phyloP scores from a whole-genome alignment of 305 asterid species.

The Solanum hybrid region DNA sequence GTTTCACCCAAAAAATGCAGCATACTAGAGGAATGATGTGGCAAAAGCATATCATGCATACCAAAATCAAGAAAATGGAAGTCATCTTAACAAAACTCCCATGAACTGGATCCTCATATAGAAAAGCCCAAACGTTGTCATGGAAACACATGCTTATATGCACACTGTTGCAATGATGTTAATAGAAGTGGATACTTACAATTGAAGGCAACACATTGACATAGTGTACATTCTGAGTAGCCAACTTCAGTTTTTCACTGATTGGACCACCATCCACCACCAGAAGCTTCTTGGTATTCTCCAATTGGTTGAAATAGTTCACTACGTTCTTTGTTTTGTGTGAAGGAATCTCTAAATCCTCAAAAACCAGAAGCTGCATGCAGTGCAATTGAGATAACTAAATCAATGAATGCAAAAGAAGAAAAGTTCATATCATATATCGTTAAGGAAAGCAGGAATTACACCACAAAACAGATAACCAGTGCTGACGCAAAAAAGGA shows the following conservation, averaged over 20 bases:
- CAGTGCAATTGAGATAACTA: background rate
- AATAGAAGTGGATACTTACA: conserved; percentile 41
- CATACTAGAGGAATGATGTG: background rate
- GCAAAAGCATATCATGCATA: background rate
- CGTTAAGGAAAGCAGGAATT: background rate
- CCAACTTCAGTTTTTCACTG: conserved; percentile 66
- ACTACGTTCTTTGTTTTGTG: conserved; percentile 88
- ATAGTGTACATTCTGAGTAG: conserved; percentile 82
- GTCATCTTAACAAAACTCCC: background rate
- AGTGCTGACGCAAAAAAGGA: background rate
- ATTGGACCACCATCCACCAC: conserved; percentile 78
- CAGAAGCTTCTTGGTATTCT: conserved; percentile 61
- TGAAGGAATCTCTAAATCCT: conserved; percentile 68
- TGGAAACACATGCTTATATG: background rate
- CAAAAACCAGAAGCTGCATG: conserved; percentile 77
- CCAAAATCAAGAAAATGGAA: background rate
- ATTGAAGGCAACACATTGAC: conserved; percentile 75
- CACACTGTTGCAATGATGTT: background rate
- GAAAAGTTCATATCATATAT: background rate
- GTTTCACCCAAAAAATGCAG: background rate
- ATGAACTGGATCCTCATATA: background rate
- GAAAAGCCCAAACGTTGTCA: background rate
- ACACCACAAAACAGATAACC: background rate
- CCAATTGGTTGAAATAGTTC: conserved; percentile 57
- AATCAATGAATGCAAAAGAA: background rate